Percentiles rank a stretch among this genome's conserved stretches.
phyloP scores from a whole-genome alignment of 192 early-diverging fungal genomes.

The Gaertneriomyces semiglobifer region DNA sequence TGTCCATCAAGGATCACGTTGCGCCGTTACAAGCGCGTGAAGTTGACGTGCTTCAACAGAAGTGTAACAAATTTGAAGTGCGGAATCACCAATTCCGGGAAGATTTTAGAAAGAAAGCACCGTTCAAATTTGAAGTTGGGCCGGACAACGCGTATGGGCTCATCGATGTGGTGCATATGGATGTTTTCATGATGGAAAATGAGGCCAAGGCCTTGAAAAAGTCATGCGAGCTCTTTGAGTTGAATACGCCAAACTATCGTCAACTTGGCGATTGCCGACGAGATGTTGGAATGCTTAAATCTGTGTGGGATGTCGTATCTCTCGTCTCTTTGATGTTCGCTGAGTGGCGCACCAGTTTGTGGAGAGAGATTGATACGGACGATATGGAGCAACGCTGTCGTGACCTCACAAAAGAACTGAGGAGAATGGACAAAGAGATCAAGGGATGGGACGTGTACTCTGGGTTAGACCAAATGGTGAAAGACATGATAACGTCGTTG shows the following conservation, averaged over 20 bases:
- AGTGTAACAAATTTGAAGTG: constrained; percentile 65
- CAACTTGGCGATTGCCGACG: constrained; percentile 58
- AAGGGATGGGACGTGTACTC: constrained; percentile 66
- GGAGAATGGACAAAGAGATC: constrained; percentile 66
- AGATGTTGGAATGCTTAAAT: constrained; percentile 61
- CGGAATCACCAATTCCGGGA: constrained; percentile 63
- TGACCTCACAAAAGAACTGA: constrained; percentile 58
- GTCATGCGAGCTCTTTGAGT: constrained; percentile 64
- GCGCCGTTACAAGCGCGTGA: constrained; percentile 64
- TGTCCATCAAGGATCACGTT: constrained; percentile 59
- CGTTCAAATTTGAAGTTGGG: constrained; percentile 64
- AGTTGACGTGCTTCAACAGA: constrained; percentile 64
- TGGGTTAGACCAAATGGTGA: constrained; percentile 62
- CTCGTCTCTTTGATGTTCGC: constrained; percentile 62
- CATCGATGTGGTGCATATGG: constrained; percentile 51
- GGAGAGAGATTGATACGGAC: constrained; percentile 65
- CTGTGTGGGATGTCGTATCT: constrained; percentile 62
- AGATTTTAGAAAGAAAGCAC: constrained; percentile 66
- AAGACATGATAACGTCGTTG: constrained; percentile 64
- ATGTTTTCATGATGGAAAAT: constrained; percentile 58
- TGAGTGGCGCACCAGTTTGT: constrained; percentile 58
- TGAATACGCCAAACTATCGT: constrained; percentile 59
- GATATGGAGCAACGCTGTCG: constrained; percentile 58
- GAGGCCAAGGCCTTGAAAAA: constrained; percentile 52
- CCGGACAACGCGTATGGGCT: constrained; percentile 46